Percentiles rank a stretch among this genome's conserved stretches.
Evolutionary conservation across 345 rosid species (phyloP).

Genomic region (Melastoma malabathricum): DNA sequence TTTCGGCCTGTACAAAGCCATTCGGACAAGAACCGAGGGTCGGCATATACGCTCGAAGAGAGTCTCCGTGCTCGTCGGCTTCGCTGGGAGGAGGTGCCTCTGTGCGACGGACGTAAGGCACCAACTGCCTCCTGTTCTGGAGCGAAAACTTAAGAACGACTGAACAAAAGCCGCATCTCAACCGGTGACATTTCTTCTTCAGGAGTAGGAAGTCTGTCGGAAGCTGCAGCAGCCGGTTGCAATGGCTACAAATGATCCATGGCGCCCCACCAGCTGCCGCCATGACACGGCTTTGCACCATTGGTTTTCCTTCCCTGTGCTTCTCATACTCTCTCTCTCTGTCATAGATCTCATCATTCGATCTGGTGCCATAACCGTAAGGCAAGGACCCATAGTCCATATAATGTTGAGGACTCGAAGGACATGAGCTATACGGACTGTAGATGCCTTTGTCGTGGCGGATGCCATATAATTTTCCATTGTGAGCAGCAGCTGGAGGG

Average conservation of each 20-base stretch:
- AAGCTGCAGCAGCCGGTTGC: constrained; percentile 43
- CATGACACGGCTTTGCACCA: constrained; percentile 45
- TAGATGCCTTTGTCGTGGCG: constrained; percentile 20
- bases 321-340: constrained; percentile 20
- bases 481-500: constrained; percentile 11
- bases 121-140: constrained; percentile 33
- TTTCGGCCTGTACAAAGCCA: constrained; percentile 12
- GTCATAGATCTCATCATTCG: constrained; percentile 37
- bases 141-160: constrained; percentile 57
- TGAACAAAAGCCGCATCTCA: constrained; percentile 65
- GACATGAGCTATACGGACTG: constrained; percentile 34
- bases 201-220: constrained; percentile 72
- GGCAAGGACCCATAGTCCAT: constrained; percentile 30
- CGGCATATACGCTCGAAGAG: constrained; percentile 7
- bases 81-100: constrained; percentile 24
- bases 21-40: constrained; percentile 10
- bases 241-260: constrained; percentile 38
- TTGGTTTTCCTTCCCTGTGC: constrained; percentile 31
- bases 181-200: constrained; percentile 44
- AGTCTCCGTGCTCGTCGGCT: constrained; percentile 14
- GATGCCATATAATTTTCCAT: constrained; percentile 11
- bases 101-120: constrained; percentile 21
- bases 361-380: constrained; percentile 23
- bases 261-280: constrained; percentile 86
- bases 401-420: constrained; percentile 51